phyloP scores from a whole-genome alignment of 1,139 yeast species.

The Candida sp. region DNA sequence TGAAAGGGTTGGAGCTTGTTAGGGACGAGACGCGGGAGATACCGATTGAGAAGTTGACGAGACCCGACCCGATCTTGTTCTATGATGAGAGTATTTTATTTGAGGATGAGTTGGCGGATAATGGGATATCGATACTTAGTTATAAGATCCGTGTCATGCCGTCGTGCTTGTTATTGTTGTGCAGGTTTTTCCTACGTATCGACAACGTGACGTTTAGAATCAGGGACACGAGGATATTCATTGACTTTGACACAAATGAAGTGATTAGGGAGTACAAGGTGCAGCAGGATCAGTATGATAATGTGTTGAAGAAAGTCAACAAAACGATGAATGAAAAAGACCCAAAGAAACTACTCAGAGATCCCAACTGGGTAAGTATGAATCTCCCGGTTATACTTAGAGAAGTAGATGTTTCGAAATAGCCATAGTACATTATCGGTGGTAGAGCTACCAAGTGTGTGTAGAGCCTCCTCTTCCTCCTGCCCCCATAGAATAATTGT shows the following conservation, averaged over 20 bases:
- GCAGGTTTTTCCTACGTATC: constrained; percentile 83
- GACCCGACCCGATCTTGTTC: constrained; percentile 86
- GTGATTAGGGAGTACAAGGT: constrained; percentile 80
- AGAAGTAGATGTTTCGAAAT: constrained; percentile 10
- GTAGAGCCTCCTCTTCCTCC: neutral
- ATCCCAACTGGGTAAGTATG: constrained; percentile 79
- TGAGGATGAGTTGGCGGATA: constrained; percentile 97
- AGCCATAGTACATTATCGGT: neutral
- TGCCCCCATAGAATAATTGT: neutral
- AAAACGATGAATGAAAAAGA: constrained; percentile 51
- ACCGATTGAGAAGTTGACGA: constrained; percentile 71
- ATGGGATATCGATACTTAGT: constrained; percentile 82
- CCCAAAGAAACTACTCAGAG: constrained; percentile 78
- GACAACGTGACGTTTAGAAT: constrained; percentile 88
- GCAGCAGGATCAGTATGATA: constrained; percentile 70
- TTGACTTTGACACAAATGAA: constrained; percentile 71
- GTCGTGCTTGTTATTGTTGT: constrained; percentile 70
- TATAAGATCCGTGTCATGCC: constrained; percentile 92
- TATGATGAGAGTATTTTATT: constrained; percentile 88
- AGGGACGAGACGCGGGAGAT: constrained; percentile 36
- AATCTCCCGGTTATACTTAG: constrained; percentile 49
- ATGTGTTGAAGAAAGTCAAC: constrained; percentile 45
- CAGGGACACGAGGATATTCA: constrained; percentile 81
- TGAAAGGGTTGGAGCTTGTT: constrained; percentile 20
- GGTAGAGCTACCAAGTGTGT: neutral